Evolutionary conservation across 202 grass and related monocot genomes (phyloP), one percentile per base, ranked within the genome.

Genomic region (Dendrocalamus latiflorus): DNA sequence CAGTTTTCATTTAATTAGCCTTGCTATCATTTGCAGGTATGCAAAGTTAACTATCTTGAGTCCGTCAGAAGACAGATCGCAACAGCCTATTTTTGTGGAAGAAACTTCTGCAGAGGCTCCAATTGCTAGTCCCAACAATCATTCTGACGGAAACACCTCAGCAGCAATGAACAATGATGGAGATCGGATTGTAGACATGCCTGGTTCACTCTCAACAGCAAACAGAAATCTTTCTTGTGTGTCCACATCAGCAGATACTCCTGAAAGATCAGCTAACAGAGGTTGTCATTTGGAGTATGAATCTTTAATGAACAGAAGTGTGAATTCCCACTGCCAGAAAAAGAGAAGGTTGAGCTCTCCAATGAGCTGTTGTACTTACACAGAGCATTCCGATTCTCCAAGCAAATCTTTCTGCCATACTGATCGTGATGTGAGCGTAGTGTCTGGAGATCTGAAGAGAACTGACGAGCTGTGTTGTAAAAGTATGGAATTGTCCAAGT

Each of bases 271-370:
- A 41, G 33, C 69, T 21, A 48, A 73, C 33, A 70, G 66, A 61
- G 85, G 83, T 38, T 84, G 76, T 61, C 79, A 83, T 45, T 73
- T 75, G 20, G 86, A 89, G 51, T 62, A 92, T 62, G 92, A 98
- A 61, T 83, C 70, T 66, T 77, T 72, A 56, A 85, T 91, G 25
- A 90, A 88, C 75, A 81, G 44, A 75, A 91, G 90, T 80, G 87
- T 91, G 18, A 95, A 88, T 76, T 95, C 90, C 7, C 80, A 73
- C 71, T 84, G 33, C 24, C 85, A 90, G 68, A 95, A 98, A 95
- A 98, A 70, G 83, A 94, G 61, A 89, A 91, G 78, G 75, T 75
- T 90, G n/a, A 66, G 49, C 77, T 70, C 85, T 66, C 84, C 87
- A 66, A 61, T 70, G 54, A 82, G 58, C 37, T 42, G 67, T 79